Evolutionary conservation across 768 basidiomycete genomes (phyloP), one percentile per base, ranked within the genome.

Genomic region (Chalciporus sphaerocephalus): DNA sequence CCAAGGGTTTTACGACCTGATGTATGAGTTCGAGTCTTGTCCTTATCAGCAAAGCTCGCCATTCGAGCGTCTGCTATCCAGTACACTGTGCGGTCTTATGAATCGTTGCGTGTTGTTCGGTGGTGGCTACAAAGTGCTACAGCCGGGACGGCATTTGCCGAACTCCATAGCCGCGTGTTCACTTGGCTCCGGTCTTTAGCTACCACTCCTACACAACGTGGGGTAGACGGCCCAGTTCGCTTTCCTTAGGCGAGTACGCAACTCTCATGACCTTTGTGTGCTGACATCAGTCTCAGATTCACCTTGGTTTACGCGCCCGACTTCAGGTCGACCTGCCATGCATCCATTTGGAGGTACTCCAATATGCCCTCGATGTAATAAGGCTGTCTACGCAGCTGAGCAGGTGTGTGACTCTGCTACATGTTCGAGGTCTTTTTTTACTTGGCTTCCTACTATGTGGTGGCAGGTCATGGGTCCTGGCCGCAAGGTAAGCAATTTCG

Each of bases 301-400:
- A 23, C 25, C 24, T 22, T 30, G 15, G 28, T 36, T 20, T 40
- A 33, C 16, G 18, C 37, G 21, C 28, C 38, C n/a, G 15, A 32
- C 27, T 27, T 27, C 27, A 4, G 13, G 13, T 42, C 45, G 30
- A 34, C 21, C 52, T 33, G 59, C 42, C 51, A 88, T 87, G 84
- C 81, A 83, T 59, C 78, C 83, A 3, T 89, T 84, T 57, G 81
- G 83, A 50, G 85, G 81, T 36, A 79, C 80, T 4, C 78, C 86
- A 22, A 66, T 71, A 42, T 93, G 90, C 60, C 85, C 90, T 13
- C 68, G 79, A 58, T 93, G 90, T 66, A 66, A 64, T 47, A 89
- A 84, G 65, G 64, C 76, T 0, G 92, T 93, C 24, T 94, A 94
- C 67, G 86, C 85, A 49, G 91, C 90, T 41, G 91, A 94, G 64